Percentiles rank a stretch among this genome's conserved stretches.
phyloP scores from a whole-genome alignment of 2,329 filamentous ascomycete genomes.

The Dactylonectria estremocensis region DNA sequence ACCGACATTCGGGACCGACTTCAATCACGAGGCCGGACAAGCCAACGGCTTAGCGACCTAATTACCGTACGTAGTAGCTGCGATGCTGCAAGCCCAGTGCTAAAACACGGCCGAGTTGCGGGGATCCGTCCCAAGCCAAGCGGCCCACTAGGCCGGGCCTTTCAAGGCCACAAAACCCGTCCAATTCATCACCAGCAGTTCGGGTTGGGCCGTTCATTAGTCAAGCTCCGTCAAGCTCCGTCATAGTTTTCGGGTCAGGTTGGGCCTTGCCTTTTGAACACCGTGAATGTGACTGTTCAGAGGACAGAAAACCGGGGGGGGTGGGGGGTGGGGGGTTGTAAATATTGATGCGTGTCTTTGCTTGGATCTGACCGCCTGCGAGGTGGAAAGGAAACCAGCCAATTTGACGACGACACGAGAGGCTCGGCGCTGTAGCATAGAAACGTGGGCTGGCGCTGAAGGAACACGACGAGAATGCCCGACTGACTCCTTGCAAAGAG shows the following conservation, averaged over 20 bases:
- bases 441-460: conserved; percentile 1
- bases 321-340: background rate
- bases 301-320: background rate
- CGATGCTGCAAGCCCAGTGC: background rate
- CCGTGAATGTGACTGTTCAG: conserved; percentile 8
- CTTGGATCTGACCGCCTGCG: background rate
- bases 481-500: conserved; percentile 2
- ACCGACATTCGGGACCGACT: conserved; percentile 18
- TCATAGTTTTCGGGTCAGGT: conserved; percentile 5
- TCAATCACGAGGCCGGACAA: background rate
- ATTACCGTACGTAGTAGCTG: background rate
- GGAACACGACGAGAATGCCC: background rate
- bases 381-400: background rate
- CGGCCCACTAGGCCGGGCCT: conserved; percentile 10
- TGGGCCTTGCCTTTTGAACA: conserved; percentile 3
- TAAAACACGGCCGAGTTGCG: conserved; percentile 16
- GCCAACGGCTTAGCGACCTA: conserved; percentile 6
- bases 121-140: background rate
- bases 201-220: background rate
- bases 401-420: conserved; percentile 4
- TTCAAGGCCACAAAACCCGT: background rate
- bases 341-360: background rate
- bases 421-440: background rate
- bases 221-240: background rate
- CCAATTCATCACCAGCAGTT: conserved; percentile 9